Evolutionary conservation across 139 green algal genomes (phyloP), one percentile per base, ranked within the genome.

Genomic region (Nannochloris sp.): DNA sequence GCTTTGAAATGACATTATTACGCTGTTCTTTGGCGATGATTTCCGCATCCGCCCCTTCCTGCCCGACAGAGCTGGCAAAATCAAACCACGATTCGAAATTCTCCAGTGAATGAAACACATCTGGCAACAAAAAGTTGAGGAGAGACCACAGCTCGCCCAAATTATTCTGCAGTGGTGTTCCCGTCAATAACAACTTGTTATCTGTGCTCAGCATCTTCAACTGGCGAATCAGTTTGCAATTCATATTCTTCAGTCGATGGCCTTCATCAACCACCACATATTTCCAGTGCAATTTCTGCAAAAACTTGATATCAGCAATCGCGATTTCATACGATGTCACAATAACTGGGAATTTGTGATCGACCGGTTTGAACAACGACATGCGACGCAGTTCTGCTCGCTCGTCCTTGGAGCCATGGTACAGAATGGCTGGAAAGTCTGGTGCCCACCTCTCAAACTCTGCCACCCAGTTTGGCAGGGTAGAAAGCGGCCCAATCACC

Each of bases 111-210:
- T 45, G 71, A 73, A 97, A 98, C 26, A 95, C 76, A 36, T 96
- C 78, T 4, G 94, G 90, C 67, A 98, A 82, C 62, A 98, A 73
- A 82, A 97, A 99, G 82, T 97, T 98, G 48, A 99, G 82, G 55
- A 99, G 79, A 26, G 78, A 91, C 93, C 93, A 99, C 61, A 99
- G 80, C 83, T 99, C 94, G 12, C 67, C 59, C 51, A 98, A 82
- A 75, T 96, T 96, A 85, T 99, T 99, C 76, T 99, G 94, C 61
- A 99, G 81, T 16, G 94, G 94, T 0, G 94, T 99, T 63, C 88
- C 93, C 45, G 93, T 94, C 8, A 99, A 85, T 63, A 99, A 83
- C 65, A 98, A 79, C 68, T 88, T 87, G 75, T 91, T 95, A 29
- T 88, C 79, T 5, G 73, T 66, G 10, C 63, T 66, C 14, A 99